phyloP scores from a whole-genome alignment of 768 basidiomycete species.

The Lactarius trivialis region DNA sequence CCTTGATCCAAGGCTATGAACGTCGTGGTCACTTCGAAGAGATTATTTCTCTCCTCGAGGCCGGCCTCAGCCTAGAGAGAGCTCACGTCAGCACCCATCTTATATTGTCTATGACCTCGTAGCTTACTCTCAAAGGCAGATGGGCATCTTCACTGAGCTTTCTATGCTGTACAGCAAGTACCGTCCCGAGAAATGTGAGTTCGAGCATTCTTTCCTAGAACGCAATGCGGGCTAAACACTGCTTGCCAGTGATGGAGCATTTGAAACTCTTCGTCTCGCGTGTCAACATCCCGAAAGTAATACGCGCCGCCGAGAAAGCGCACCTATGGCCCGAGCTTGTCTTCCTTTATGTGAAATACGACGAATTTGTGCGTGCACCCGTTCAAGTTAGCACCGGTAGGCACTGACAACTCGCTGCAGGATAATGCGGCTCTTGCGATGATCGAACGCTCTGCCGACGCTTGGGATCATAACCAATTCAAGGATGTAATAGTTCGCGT shows the following conservation, averaged over 20 bases:
- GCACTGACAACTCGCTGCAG: slow-evolving; percentile 31
- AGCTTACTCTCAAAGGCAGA: slow-evolving; percentile 34
- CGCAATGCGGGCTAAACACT: background rate
- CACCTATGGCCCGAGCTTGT: slow-evolving; percentile 99
- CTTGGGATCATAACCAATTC: slow-evolving; percentile 99
- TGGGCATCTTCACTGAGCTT: slow-evolving; percentile 98
- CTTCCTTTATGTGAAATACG: slow-evolving; percentile 98
- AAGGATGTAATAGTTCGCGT: slow-evolving; percentile 96
- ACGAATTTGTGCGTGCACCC: slow-evolving; percentile 65
- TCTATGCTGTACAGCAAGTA: slow-evolving; percentile 93
- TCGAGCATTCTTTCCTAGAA: background rate
- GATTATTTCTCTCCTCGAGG: slow-evolving; percentile 84
- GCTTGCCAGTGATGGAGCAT: slow-evolving; percentile 86
- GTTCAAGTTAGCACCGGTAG: background rate
- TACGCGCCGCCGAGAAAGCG: slow-evolving; percentile 91
- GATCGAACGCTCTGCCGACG: slow-evolving; percentile 97
- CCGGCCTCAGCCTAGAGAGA: slow-evolving; percentile 91
- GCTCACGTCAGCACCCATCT: slow-evolving; percentile 58
- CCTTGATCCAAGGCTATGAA: slow-evolving; percentile 79
- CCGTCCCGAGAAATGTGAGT: slow-evolving; percentile 82
- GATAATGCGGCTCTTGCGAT: slow-evolving; percentile 97
- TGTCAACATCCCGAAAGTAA: slow-evolving; percentile 99
- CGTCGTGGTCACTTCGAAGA: slow-evolving; percentile 91
- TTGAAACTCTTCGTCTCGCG: slow-evolving; percentile 92
- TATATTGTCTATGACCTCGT: background rate